These are phyloP conservation scores for Saturnispora diversa DNA, from an alignment of 805 yeast species.

Conservation along the genomic window DNA sequence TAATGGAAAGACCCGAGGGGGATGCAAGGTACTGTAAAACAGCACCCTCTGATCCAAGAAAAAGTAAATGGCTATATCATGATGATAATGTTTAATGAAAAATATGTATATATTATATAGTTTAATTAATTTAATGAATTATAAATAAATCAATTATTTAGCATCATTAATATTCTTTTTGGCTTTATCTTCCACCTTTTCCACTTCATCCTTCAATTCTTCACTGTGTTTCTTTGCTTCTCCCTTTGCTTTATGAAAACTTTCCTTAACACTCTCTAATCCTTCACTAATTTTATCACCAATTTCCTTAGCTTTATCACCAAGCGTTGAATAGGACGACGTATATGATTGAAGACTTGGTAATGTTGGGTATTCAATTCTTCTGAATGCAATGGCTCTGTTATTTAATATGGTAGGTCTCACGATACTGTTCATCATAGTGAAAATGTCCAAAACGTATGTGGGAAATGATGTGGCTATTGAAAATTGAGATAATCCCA, in stretches of 20 bases:
- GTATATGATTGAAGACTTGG: background rate
- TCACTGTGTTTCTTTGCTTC: background rate
- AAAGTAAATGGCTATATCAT: constrained; percentile 44
- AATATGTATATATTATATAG: background rate
- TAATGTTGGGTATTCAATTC: background rate
- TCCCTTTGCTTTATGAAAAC: background rate
- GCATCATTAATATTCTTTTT: constrained; percentile 6
- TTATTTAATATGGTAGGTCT: background rate
- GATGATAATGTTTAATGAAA: constrained; percentile 43
- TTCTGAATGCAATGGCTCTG: background rate
- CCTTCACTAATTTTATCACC: constrained; percentile 8
- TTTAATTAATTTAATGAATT: background rate
- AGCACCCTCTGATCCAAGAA: constrained; percentile 55
- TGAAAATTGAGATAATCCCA: too few species aligned
- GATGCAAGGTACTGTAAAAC: constrained; percentile 39
- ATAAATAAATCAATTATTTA: background rate
- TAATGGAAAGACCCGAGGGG: constrained; percentile 48
- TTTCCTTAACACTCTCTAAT: constrained; percentile 6
- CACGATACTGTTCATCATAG: too few species aligned
- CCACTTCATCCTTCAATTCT: constrained; percentile 1
- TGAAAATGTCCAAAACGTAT: too few species aligned
- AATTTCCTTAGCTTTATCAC: constrained; percentile 10
- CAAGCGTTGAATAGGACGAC: constrained; percentile 11
- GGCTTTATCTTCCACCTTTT: constrained; percentile 10
- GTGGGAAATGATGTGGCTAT: too few species aligned